phyloP scores from a whole-genome alignment of 2,329 filamentous ascomycete species.

The Talaromyces sp. region DNA sequence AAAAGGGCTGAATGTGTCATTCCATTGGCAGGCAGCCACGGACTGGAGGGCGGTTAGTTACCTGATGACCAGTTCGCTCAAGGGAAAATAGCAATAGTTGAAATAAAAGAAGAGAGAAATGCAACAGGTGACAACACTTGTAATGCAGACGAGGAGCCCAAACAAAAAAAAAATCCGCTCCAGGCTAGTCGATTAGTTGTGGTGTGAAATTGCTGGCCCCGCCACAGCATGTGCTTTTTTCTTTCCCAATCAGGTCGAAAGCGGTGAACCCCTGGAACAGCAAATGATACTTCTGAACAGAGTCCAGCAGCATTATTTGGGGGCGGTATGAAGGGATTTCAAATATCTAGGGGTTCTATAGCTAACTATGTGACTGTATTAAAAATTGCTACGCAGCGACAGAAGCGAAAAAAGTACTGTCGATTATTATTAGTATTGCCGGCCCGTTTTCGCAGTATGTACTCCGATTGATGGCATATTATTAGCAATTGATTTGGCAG shows the following conservation, averaged over 20 bases:
- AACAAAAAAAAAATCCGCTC: not conserved
- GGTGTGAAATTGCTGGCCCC: not conserved
- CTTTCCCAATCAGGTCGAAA: not conserved
- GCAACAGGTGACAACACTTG: not conserved
- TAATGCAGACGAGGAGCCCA: not conserved
- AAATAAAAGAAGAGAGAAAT: not conserved
- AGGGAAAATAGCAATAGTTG: not conserved
- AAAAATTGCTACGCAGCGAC: not conserved
- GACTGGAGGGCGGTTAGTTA: not conserved
- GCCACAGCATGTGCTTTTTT: not conserved
- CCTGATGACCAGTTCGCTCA: not conserved
- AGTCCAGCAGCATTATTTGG: not conserved
- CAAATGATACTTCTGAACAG: not conserved
- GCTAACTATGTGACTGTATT: not conserved
- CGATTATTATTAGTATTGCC: too few relatives aligned
- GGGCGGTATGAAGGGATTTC: not conserved
- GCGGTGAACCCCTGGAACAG: not conserved
- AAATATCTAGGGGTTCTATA: not conserved
- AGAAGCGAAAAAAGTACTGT: not conserved
- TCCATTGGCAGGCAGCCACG: not conserved
- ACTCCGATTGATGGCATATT: not conserved
- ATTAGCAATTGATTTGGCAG: not conserved
- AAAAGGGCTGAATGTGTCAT: not conserved
- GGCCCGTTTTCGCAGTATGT: not conserved
- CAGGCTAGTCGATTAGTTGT: not conserved